Conservation (phyloP, 768 basidiomycete genomes). For the Lactarius trivialis region DNA sequence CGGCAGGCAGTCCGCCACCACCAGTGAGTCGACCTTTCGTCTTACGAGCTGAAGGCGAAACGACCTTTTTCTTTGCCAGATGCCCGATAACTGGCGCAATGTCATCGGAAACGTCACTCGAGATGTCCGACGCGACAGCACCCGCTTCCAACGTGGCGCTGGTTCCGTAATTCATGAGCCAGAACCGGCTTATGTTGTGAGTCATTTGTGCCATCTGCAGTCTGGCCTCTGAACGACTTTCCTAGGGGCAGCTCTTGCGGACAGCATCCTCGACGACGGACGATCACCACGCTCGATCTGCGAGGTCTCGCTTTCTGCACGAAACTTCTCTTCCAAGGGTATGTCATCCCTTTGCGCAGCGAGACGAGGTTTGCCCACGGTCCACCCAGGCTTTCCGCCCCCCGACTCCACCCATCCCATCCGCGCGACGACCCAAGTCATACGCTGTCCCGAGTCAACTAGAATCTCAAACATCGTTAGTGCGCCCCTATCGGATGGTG, state of each 20-base stretch:
- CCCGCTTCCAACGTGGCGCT: neutral
- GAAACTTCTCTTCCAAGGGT: conserved; percentile 10
- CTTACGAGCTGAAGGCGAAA: neutral
- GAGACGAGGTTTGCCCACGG: neutral
- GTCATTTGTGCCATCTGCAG: neutral
- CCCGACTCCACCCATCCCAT: conserved; percentile 30
- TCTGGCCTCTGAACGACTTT: neutral
- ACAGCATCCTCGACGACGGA: conserved; percentile 4
- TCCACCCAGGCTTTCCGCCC: conserved; percentile 28
- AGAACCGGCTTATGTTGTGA: conserved; percentile 1
- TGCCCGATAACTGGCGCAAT: conserved; percentile 18
- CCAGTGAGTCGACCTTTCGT: conserved; percentile 4
- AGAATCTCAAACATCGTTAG: conserved; percentile 3
- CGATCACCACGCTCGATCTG: neutral
- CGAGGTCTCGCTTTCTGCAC: neutral
- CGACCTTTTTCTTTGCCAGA: neutral
- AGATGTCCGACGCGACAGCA: conserved; percentile 3
- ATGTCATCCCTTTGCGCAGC: conserved; percentile 1
- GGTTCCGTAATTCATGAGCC: neutral
- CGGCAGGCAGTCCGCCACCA: neutral
- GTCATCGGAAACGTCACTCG: conserved; percentile 4
- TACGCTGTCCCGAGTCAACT: conserved; percentile 1
- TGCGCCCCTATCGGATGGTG: conserved; percentile 19
- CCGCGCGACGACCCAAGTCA: conserved; percentile 16
- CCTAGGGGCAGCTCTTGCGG: conserved; percentile 5